Base-by-base conservation (phyloP, 2,329 filamentous ascomycete genomes). In the Aspergillus hortae region DNA sequence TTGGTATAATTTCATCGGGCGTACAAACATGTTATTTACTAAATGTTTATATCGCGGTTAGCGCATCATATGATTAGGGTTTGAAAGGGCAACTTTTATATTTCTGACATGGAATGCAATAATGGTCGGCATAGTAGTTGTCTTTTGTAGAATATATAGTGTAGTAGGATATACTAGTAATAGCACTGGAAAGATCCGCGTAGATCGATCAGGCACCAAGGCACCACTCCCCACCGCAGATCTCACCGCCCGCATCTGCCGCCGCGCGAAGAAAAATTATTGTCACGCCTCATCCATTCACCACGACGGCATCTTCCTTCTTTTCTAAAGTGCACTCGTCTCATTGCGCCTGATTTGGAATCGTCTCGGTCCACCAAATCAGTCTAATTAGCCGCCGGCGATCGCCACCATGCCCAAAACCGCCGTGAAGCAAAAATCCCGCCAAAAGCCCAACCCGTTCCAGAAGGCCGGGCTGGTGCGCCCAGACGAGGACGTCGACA, bases 221-320 rank as follows among this genome's bases (percentile, higher is more conserved):
- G n/a, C n/a, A n/a, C n/a, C n/a, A n/a, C 9, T 41, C 23, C 10
- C 41, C 21, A 63, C 66, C 66, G 66, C 64, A 51, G 23, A 32
- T 2, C 14, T 48, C 60, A 66, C 66, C 66, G 66, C 66, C 55
- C 6, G 14, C 4, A 59, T 66, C 58, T 69, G 66, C 66, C 63
- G 38, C 25, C 54, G 57, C 55, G 56, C 51, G 55, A 58, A 63
- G 62, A 69, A 69, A 30, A 69, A 69, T 66, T 68, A 67, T 67
- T 65, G 58, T 44, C 47, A 23, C 42, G 36, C 15, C 38, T 42
- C 35, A 15, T 42, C 19, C 35, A 51, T 19, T 51, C 17, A 44
- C 49, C 12, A 35, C 48, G 25, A 3, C 11, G 23, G 9, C 4
- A 14, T 21, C 42, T 41, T 46, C 30, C n/a, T 17, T 35, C 10